Percentiles rank a stretch among this genome's conserved stretches.
Evolutionary conservation across 2,329 filamentous ascomycete genomes (phyloP).

Genomic region (Aspergillus sp.): DNA sequence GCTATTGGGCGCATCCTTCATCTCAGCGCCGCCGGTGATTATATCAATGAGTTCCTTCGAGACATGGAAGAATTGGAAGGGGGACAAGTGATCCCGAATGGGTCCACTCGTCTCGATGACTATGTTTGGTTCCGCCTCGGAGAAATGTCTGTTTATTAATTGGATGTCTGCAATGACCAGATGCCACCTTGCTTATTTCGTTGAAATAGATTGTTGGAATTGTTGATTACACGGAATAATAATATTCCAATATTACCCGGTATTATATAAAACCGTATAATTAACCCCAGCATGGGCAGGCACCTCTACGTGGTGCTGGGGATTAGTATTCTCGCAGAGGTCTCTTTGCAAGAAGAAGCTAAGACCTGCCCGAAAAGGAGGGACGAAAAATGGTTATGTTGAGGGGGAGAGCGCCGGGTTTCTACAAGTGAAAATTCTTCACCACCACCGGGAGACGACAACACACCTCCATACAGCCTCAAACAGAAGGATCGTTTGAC

Average conservation of each 20-base stretch:
- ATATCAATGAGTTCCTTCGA: conserved; percentile 23
- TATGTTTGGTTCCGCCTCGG: conserved; percentile 7
- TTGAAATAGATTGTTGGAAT: neutral
- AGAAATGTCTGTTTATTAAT: conserved; percentile 1
- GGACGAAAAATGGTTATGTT: too few relatives aligned
- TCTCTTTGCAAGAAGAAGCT: too few relatives aligned
- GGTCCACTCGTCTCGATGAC: conserved; percentile 8
- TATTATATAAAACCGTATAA: too few relatives aligned
- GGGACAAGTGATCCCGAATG: neutral
- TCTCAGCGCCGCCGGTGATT: conserved; percentile 14
- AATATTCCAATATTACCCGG: neutral
- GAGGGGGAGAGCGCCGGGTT: too few relatives aligned
- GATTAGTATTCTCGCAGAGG: too few relatives aligned
- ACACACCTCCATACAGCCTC: too few relatives aligned
- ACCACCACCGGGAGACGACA: too few relatives aligned
- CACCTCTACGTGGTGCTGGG: too few relatives aligned
- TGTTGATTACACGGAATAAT: neutral
- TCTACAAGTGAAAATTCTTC: too few relatives aligned
- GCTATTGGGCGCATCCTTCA: conserved; percentile 26
- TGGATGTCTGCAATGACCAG: neutral
- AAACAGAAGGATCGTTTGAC: too few relatives aligned
- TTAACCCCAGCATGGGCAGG: too few relatives aligned
- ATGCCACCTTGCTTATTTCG: neutral
- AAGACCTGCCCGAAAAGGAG: too few relatives aligned
- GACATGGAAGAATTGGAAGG: conserved; percentile 17